Evolutionary conservation across 2,329 filamentous ascomycete species (phyloP), one percentile per base, ranked within the genome.

Genomic region (Ceratocystis cubensis): DNA sequence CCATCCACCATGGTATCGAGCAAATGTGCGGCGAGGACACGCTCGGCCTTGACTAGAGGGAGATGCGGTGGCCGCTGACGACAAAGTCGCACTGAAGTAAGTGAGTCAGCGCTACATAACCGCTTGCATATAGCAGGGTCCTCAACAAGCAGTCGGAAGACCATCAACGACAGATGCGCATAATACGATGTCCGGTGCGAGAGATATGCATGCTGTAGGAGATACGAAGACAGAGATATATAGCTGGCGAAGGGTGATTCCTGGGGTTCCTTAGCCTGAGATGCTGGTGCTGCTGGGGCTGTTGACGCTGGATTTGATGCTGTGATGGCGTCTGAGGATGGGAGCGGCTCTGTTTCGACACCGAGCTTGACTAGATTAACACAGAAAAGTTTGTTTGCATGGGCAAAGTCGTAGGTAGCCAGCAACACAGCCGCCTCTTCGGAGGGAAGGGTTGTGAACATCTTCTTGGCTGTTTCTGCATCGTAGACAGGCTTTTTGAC

Each of bases 351-450:
- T 71, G 87, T 87, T 62, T 86, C 84, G 0, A 85, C 76, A 5
- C 82, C 73, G 28, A 85, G 73, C 1, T 84, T 86, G 64, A 96
- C 84, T 56, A 99, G 77, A 71, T 88, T 92, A 74, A 89, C 88
- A 75, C 90, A 93, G 75, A 99, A 97, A 7, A 96, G 81, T 76
- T 96, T 97, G 78, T 97, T 99, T 44, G 92, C 88, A 73, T 96
- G 88, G 2, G 87, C 86, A 74, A 97, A 97, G 74, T 97, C 94
- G 74, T 97, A 99, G 0, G 90, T 87, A 0, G 91, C 87, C 44
- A 99, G 81, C 3, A 97, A 77, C 2, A 95, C 81, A 3, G 92
- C 86, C 17, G 91, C 88, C 6, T 33, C 22, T 45, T 22, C 6
- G 3, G 80, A 88, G 76, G 78, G 95, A 87, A 96, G 77, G 69